Percentiles rank a stretch among this genome's conserved stretches.
Conservation (phyloP, 202 grass and related monocot genomes). For the Digitaria exilis region DNA sequence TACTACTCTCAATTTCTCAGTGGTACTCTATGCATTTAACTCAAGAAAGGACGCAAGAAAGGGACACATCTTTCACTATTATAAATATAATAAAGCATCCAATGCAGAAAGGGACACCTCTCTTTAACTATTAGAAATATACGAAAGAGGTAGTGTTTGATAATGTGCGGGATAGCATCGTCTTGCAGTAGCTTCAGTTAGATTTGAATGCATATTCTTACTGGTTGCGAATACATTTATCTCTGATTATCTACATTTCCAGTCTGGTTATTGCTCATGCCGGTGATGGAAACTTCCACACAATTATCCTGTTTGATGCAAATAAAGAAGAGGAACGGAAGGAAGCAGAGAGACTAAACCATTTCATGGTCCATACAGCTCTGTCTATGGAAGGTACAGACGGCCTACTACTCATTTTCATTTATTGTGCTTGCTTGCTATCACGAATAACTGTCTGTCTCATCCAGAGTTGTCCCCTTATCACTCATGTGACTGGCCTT, state of each 20-base stretch:
- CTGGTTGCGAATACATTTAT: constrained; percentile 33
- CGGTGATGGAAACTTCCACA: constrained; percentile 98
- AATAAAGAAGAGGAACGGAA: constrained; percentile 61
- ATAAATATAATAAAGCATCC: background rate
- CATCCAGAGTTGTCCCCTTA: background rate
- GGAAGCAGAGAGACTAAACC: constrained; percentile 89
- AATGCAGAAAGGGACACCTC: background rate
- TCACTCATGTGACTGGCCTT: background rate
- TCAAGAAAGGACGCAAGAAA: constrained; percentile 12
- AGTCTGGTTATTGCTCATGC: constrained; percentile 93
- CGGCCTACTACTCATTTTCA: background rate
- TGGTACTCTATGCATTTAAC: background rate
- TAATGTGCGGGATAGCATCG: background rate
- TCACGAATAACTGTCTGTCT: background rate
- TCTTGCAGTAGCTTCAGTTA: background rate
- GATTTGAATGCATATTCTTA: background rate
- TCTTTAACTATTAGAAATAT: constrained; percentile 12
- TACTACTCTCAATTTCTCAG: background rate
- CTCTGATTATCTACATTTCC: constrained; percentile 38
- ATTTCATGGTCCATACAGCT: constrained; percentile 96
- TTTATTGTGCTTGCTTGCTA: background rate
- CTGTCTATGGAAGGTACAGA: constrained; percentile 90
- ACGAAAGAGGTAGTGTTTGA: background rate
- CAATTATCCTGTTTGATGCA: constrained; percentile 92
- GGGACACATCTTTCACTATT: constrained; percentile 1